These are phyloP conservation scores for Endothia cerciana DNA, from an alignment of 2,329 filamentous ascomycete species.

Conservation along the genomic window DNA sequence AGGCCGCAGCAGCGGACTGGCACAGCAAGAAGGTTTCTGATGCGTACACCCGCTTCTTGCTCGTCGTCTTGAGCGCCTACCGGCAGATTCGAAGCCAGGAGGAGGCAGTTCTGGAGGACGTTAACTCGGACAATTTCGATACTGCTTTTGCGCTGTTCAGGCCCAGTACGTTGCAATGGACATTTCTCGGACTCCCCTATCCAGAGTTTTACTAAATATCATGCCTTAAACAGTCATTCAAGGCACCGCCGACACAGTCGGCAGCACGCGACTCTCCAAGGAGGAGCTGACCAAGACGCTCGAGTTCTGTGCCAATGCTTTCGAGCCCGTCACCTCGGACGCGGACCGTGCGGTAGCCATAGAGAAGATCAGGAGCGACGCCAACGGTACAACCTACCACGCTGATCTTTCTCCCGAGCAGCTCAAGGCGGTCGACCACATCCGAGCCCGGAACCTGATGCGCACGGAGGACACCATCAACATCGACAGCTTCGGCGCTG, in stretches of 20 bases:
- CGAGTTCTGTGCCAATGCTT: slow-evolving; percentile 41
- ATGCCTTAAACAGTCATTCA: slow-evolving; percentile 41
- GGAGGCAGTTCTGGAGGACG: slow-evolving; percentile 45
- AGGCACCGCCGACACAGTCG: slow-evolving; percentile 39
- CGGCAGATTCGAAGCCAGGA: slow-evolving; percentile 47
- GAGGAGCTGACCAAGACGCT: slow-evolving; percentile 39
- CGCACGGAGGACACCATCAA: slow-evolving; percentile 38
- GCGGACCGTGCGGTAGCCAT: slow-evolving; percentile 2
- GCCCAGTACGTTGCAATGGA: slow-evolving; percentile 39
- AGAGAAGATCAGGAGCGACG: slow-evolving; percentile 26
- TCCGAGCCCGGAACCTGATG: slow-evolving; percentile 28
- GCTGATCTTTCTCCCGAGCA: slow-evolving; percentile 37
- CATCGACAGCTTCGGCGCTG: slow-evolving; percentile 39
- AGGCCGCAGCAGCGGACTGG: slow-evolving; percentile 44
- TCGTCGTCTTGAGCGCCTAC: slow-evolving; percentile 44
- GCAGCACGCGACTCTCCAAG: slow-evolving; percentile 36
- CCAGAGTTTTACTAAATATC: slow-evolving; percentile 12
- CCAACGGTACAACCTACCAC: slow-evolving; percentile 14
- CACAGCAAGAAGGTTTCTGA: slow-evolving; percentile 49
- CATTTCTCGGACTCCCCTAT: neutral
- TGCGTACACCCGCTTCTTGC: slow-evolving; percentile 51
- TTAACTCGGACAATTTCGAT: slow-evolving; percentile 48
- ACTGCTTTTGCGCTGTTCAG: slow-evolving; percentile 46
- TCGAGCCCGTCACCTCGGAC: slow-evolving; percentile 28
- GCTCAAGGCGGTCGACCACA: slow-evolving; percentile 30